phyloP scores from a whole-genome alignment of 2,329 filamentous ascomycete genomes.

The Aspergillus terreus region DNA sequence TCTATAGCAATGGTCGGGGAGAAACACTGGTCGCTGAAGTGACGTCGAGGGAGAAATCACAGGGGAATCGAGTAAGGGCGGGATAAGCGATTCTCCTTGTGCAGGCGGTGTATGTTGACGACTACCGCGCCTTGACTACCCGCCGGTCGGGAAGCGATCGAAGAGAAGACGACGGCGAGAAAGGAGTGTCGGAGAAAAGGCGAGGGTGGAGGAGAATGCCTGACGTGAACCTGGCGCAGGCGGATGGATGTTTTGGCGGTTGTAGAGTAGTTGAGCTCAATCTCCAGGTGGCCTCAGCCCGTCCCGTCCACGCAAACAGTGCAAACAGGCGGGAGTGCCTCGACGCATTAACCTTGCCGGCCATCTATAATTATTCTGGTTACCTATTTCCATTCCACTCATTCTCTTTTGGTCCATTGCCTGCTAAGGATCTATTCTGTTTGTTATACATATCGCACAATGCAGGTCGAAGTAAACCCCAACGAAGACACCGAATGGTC shows the following conservation, averaged over 20 bases:
- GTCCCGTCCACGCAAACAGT: conserved; percentile 28
- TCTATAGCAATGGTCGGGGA: conserved; percentile 11
- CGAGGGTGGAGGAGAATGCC: conserved; percentile 11
- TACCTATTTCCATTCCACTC: neutral
- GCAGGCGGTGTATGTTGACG: conserved; percentile 21
- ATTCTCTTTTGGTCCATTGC: neutral
- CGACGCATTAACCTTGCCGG: neutral
- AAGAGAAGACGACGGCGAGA: neutral
- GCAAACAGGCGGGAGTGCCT: conserved; percentile 33
- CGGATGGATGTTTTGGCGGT: conserved; percentile 14
- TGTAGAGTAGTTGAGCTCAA: conserved; percentile 11
- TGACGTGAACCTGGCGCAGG: conserved; percentile 3
- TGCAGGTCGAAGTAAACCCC: conserved; percentile 83
- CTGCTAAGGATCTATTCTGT: no score
- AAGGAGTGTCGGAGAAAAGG: neutral
- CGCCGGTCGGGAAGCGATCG: no score
- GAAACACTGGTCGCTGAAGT: conserved; percentile 13
- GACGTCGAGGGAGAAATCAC: conserved; percentile 16
- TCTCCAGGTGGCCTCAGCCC: conserved; percentile 34
- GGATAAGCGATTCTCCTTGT: conserved; percentile 13
- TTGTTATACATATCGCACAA: conserved; percentile 18
- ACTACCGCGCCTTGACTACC: conserved; percentile 23
- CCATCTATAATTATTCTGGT: conserved; percentile 19
- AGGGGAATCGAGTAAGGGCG: conserved; percentile 17
- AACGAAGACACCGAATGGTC: conserved; percentile 97